A percentile compares a stretch with the other conserved stretches of the same genome.
Evolutionary conservation across 106 monocot genomes (phyloP).

Genomic region (Allium cepa): DNA sequence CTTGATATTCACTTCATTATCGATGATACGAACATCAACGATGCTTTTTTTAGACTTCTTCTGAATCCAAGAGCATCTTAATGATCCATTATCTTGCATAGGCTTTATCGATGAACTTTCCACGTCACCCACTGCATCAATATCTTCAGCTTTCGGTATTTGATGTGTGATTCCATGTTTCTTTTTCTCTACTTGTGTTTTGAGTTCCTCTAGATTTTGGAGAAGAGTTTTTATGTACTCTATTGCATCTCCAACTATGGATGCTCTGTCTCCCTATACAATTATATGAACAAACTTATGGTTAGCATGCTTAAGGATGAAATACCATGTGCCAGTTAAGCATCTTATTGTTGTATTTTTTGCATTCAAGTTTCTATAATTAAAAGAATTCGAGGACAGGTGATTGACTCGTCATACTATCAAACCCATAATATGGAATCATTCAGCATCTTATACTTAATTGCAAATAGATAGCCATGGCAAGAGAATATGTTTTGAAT

Average conservation of each 20-base stretch:
- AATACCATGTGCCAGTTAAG: too few species aligned
- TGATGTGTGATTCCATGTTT: constrained; percentile 29
- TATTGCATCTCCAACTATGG: constrained; percentile 78
- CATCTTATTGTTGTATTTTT: too few species aligned
- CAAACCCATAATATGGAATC: too few species aligned
- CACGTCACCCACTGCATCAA: constrained; percentile 27
- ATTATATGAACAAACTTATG: background rate
- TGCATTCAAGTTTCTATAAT: too few species aligned
- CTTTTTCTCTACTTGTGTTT: constrained; percentile 67
- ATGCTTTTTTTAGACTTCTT: constrained; percentile 60
- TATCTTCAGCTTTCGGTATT: constrained; percentile 2
- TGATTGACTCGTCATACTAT: too few species aligned
- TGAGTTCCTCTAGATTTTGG: constrained; percentile 63
- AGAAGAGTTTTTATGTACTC: constrained; percentile 90
- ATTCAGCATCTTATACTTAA: background rate
- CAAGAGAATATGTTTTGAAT: background rate
- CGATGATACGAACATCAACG: constrained; percentile 89
- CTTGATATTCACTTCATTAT: constrained; percentile 90
- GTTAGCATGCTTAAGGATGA: too few species aligned
- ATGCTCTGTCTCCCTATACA: constrained; percentile 72
- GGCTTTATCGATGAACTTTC: constrained; percentile 60
- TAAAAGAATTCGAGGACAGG: too few species aligned
- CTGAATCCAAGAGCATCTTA: constrained; percentile 87
- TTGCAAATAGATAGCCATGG: background rate
- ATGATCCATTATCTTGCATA: constrained; percentile 19